Evolutionary conservation across 2,329 filamentous ascomycete genomes (phyloP).

Genomic region (Apiospora arundinis): DNA sequence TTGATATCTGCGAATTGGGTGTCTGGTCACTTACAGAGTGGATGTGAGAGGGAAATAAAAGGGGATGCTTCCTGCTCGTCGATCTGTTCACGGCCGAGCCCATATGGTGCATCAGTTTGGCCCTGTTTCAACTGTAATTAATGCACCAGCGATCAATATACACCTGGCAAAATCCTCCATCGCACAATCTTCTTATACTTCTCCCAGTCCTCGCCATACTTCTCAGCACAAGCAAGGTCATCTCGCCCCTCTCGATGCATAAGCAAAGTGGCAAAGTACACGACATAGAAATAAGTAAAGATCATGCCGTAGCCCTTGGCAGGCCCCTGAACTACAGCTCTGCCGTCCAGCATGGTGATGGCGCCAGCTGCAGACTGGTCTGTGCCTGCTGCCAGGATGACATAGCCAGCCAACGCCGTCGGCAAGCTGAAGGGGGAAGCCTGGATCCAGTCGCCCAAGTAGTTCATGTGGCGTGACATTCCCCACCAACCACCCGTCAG

Average conservation of each 20-base stretch:
- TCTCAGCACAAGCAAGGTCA: slow-evolving; percentile 87
- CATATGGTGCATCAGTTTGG: no score
- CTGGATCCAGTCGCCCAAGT: slow-evolving; percentile 94
- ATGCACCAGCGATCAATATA: no score
- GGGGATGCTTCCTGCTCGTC: no score
- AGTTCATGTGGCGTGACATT: slow-evolving; percentile 90
- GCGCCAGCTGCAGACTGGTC: slow-evolving; percentile 53
- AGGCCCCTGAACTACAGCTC: slow-evolving; percentile 72
- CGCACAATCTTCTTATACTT: slow-evolving; percentile 83
- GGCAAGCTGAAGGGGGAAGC: slow-evolving; percentile 89
- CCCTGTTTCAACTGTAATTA: no score
- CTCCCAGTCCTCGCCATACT: slow-evolving; percentile 94
- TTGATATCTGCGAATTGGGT: no score
- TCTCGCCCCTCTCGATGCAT: slow-evolving; percentile 87
- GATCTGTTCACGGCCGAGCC: no score
- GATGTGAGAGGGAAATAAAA: no score
- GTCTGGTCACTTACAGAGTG: no score
- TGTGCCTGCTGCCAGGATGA: slow-evolving; percentile 67
- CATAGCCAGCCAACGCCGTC: slow-evolving; percentile 83
- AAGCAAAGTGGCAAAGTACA: slow-evolving; percentile 88
- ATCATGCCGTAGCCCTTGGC: slow-evolving; percentile 84
- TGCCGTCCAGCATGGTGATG: slow-evolving; percentile 63
- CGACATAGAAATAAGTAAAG: slow-evolving; percentile 91
- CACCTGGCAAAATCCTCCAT: slow-evolving; percentile 81
- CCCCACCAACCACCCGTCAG: slow-evolving; percentile 95